Evolutionary conservation across 2,329 filamentous ascomycete species (phyloP).

Genomic region (Fusarium hostae): DNA sequence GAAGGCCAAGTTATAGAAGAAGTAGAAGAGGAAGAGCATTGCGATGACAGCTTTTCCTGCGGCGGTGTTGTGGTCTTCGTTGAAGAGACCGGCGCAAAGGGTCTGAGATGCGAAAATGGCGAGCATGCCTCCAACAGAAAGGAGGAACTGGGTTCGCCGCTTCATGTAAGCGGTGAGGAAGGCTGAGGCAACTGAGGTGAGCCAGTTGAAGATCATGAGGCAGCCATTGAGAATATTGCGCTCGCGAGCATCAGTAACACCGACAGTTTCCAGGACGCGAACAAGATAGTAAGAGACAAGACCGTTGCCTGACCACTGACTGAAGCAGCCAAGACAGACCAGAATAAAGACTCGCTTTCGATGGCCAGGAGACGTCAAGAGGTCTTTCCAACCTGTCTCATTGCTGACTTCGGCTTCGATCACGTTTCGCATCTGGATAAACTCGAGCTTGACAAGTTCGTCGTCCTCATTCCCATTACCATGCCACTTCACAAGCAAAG

Average conservation of each 20-base stretch:
- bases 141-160: conserved; percentile 33
- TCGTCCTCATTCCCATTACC: not conserved
- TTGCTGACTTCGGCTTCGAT: conserved; percentile 28
- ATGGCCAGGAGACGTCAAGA: conserved; percentile 21
- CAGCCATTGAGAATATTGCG: conserved; percentile 34
- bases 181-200: conserved; percentile 27
- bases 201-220: conserved; percentile 39
- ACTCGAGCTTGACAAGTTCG: conserved; percentile 27
- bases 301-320: conserved; percentile 31
- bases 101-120: conserved; percentile 28
- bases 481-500: conserved; percentile 25
- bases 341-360: conserved; percentile 16
- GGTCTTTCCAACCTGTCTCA: conserved; percentile 14
- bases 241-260: conserved; percentile 3
- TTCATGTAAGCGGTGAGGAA: conserved; percentile 26
- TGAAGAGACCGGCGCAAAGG: conserved; percentile 24
- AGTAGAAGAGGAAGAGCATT: conserved; percentile 27
- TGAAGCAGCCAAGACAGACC: conserved; percentile 29
- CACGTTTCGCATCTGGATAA: conserved; percentile 25
- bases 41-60: conserved; percentile 21
- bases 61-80: conserved; percentile 6
- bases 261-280: conserved; percentile 7
- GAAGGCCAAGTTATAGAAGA: conserved; percentile 37
- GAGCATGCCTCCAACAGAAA: conserved; percentile 29
- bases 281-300: conserved; percentile 30